Conservation (phyloP, 768 basidiomycete species). For the Russula griseocarnosa region DNA sequence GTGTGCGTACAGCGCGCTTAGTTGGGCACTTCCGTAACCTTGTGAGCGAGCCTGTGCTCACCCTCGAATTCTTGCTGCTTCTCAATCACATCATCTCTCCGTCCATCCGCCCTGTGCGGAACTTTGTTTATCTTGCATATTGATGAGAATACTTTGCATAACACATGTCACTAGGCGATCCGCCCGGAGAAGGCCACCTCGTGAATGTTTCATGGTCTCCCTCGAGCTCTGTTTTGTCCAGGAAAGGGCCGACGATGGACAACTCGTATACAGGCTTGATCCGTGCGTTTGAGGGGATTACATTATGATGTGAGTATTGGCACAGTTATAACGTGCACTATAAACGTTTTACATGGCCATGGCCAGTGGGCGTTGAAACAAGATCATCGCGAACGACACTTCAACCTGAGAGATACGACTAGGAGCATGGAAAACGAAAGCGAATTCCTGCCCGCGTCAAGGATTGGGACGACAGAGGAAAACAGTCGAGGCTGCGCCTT, state of each 20-base stretch:
- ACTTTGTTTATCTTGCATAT: background rate
- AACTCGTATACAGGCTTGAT: conserved; percentile 86
- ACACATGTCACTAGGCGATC: conserved; percentile 87
- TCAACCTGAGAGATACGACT: too few species aligned
- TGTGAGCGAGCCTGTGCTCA: conserved; percentile 57
- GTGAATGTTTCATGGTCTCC: conserved; percentile 88
- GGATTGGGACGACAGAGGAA: too few species aligned
- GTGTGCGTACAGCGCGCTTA: conserved; percentile 53
- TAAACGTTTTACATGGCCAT: too few species aligned
- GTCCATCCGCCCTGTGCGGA: conserved; percentile 81
- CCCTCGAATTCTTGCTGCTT: conserved; percentile 80
- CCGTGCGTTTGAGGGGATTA: too few species aligned
- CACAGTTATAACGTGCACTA: too few species aligned
- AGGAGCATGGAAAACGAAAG: too few species aligned
- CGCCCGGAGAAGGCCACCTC: conserved; percentile 76
- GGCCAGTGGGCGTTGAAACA: too few species aligned
- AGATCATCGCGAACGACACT: too few species aligned
- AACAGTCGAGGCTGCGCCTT: too few species aligned
- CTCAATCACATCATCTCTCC: conserved; percentile 96
- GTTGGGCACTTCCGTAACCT: conserved; percentile 65
- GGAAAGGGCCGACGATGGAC: conserved; percentile 88
- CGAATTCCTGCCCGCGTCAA: too few species aligned
- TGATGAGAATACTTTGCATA: background rate
- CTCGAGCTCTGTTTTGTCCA: conserved; percentile 84
- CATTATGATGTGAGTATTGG: too few species aligned